These are phyloP conservation scores for Flaveria trinervia DNA, from an alignment of 129 eudicot species.

Conservation along the genomic window DNA sequence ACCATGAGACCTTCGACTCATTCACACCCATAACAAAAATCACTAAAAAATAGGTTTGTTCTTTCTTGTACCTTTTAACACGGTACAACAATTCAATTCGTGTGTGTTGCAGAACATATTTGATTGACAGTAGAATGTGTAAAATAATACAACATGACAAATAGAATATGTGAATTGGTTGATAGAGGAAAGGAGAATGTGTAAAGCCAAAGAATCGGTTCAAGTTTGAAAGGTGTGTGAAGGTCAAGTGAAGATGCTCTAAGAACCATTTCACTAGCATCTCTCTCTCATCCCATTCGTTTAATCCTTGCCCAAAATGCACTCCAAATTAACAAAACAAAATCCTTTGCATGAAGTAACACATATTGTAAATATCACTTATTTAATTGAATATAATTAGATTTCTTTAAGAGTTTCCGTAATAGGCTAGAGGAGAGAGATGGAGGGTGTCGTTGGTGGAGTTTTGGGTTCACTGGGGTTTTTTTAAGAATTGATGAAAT, in stretches of 20 bases:
- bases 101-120: not conserved
- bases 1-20: not conserved
- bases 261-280: not conserved
- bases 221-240: not conserved
- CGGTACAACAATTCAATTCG: not conserved
- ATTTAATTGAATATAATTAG: not conserved
- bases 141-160: not conserved
- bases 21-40: not conserved
- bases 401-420: not conserved
- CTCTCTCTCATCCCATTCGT: not conserved
- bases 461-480: too few relatives aligned
- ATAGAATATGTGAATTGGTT: conserved; percentile 12
- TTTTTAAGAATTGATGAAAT: too few relatives aligned
- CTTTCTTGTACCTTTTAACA: not conserved
- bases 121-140: not conserved
- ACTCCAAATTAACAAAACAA: not conserved
- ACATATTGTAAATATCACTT: not conserved
- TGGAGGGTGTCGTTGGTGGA: too few relatives aligned
- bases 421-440: too few relatives aligned
- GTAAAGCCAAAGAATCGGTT: not conserved
- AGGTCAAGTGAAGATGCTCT: conserved; percentile 1
- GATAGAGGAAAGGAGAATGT: not conserved
- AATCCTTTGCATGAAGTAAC: not conserved
- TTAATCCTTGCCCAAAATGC: not conserved
- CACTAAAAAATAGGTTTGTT: not conserved